A percentile compares a stretch with the other conserved stretches of the same genome.
These are phyloP conservation scores for Umbilicus rupestris DNA, from an alignment of 164 flowering plant species.

Conservation along the genomic window DNA sequence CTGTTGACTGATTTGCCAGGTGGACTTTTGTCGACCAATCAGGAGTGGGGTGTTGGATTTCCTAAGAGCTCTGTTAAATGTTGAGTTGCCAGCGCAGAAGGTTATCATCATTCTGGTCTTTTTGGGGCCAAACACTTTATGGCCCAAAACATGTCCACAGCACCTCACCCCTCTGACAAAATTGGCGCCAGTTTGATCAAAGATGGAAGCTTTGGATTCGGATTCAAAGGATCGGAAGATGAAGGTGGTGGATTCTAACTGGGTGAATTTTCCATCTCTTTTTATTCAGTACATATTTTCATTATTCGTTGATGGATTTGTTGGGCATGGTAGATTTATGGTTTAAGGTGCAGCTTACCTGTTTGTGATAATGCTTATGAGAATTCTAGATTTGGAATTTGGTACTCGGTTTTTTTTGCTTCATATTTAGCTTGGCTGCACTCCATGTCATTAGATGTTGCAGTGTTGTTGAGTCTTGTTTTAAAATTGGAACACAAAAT, in stretches of 20 bases:
- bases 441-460: not conserved
- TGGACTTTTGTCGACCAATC: constrained; percentile 32
- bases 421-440: too few species aligned
- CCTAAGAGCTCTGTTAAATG: not conserved
- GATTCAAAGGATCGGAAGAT: not conserved
- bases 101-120: too few species aligned
- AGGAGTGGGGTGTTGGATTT: constrained; percentile 32
- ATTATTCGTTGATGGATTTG: not conserved
- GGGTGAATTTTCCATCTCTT: not conserved
- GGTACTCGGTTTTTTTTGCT: not conserved
- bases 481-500: not conserved
- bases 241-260: not conserved
- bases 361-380: not conserved
- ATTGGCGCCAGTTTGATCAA: not conserved
- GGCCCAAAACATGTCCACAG: not conserved
- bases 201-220: constrained; percentile 3
- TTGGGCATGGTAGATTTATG: not conserved
- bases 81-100: not conserved
- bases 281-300: too few species aligned
- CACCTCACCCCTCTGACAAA: not conserved
- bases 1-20: constrained; percentile 23
- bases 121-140: not conserved
- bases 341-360: not conserved
- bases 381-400: not conserved
- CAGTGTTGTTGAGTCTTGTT: not conserved